phyloP scores from a whole-genome alignment of 441 rosid species.

The Adansonia gregorii region DNA sequence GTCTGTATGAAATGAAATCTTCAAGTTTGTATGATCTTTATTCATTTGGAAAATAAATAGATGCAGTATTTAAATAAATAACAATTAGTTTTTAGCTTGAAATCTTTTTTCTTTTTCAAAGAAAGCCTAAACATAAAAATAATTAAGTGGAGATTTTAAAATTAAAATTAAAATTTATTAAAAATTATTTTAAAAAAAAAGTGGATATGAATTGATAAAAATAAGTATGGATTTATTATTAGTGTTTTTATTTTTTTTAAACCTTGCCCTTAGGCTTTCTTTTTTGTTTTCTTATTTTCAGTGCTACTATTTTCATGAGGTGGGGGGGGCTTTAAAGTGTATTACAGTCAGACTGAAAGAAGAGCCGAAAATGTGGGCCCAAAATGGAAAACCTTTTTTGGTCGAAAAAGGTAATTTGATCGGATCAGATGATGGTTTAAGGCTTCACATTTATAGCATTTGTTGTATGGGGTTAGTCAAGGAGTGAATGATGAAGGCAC shows the following conservation, averaged over 20 bases:
- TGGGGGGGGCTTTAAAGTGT: conserved; percentile 9
- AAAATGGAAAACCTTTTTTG: conserved; percentile 21
- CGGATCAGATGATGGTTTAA: conserved; percentile 26
- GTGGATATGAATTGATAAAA: too few relatives aligned
- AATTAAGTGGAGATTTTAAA: too few relatives aligned
- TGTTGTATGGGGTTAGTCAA: conserved; percentile 43
- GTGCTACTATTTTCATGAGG: background rate
- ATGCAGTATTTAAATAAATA: too few relatives aligned
- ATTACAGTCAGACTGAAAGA: background rate
- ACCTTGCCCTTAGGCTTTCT: background rate
- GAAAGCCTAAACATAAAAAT: too few relatives aligned
- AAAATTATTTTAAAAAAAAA: too few relatives aligned
- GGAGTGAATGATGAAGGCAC: conserved; percentile 40
- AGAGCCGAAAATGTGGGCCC: conserved; percentile 36
- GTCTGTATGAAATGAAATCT: conserved; percentile 21
- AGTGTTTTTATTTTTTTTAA: too few relatives aligned
- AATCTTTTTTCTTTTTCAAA: too few relatives aligned
- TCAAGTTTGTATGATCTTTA: conserved; percentile 16
- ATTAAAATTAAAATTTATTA: too few relatives aligned
- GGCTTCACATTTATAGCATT: conserved; percentile 51
- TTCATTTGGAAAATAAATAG: background rate
- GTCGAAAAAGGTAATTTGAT: conserved; percentile 28
- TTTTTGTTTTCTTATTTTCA: background rate
- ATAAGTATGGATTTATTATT: too few relatives aligned
- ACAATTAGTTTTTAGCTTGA: background rate